Evolutionary conservation across 2,329 filamentous ascomycete genomes (phyloP).

Genomic region (Arthrobotrys conoides): DNA sequence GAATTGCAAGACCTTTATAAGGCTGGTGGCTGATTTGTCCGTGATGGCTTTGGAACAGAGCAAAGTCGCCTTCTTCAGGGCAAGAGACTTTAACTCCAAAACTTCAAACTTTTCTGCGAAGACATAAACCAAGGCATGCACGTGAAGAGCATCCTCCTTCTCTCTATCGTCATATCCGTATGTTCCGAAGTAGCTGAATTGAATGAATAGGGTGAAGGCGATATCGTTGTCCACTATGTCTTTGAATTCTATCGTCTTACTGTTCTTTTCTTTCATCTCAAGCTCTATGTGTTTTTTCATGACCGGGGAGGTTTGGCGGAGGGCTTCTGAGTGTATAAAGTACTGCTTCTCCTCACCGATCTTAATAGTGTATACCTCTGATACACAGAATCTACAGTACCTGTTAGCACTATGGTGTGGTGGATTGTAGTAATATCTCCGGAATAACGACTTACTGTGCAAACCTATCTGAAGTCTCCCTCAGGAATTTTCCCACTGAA

Average conservation of each 20-base stretch:
- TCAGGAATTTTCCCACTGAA: constrained; percentile 2
- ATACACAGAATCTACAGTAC: constrained; percentile 23
- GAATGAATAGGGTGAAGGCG: constrained; percentile 38
- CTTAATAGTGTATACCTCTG: constrained; percentile 36
- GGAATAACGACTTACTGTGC: neutral
- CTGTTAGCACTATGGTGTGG: neutral
- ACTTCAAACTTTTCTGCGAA: constrained; percentile 50
- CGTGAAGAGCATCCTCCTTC: constrained; percentile 39
- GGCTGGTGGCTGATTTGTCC: neutral
- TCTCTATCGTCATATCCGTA: constrained; percentile 31
- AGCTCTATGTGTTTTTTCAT: constrained; percentile 33
- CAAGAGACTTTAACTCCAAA: constrained; percentile 39
- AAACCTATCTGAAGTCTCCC: constrained; percentile 22
- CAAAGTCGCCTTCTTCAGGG: constrained; percentile 40
- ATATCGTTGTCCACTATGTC: neutral
- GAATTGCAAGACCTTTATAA: constrained; percentile 40
- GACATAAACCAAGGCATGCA: constrained; percentile 49
- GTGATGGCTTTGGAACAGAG: constrained; percentile 18
- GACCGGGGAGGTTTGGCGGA: constrained; percentile 30
- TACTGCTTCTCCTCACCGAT: constrained; percentile 29
- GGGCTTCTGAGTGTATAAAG: constrained; percentile 37
- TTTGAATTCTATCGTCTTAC: constrained; percentile 28
- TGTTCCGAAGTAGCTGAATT: constrained; percentile 48
- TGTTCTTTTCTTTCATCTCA: constrained; percentile 39
- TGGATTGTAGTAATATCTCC: neutral